These are phyloP conservation scores for Tolypocladium inflatum DNA, from an alignment of 2,329 filamentous ascomycete genomes.

Conservation along the genomic window DNA sequence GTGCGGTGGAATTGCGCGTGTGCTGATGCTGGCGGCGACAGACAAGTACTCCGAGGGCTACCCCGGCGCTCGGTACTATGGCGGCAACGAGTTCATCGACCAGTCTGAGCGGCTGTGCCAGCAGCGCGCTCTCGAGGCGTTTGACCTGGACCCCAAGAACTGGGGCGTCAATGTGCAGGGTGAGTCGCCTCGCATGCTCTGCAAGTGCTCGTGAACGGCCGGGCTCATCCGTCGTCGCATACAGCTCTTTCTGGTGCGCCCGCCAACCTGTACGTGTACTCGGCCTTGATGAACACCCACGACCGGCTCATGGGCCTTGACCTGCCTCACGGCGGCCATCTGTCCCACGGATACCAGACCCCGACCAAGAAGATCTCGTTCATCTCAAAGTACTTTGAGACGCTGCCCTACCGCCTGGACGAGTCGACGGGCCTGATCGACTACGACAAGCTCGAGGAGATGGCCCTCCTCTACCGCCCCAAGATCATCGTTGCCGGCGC, in stretches of 20 bases:
- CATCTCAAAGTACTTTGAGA: constrained; percentile 98
- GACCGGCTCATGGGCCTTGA: constrained; percentile 96
- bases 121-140: constrained; percentile 78
- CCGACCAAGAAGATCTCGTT: constrained; percentile 94
- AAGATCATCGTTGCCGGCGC: constrained; percentile 94
- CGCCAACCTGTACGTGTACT: constrained; percentile 88
- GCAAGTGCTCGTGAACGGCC: neutral
- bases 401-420: constrained; percentile 86
- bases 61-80: constrained; percentile 91
- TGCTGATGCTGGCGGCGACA: constrained; percentile 28
- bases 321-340: constrained; percentile 88
- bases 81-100: constrained; percentile 94
- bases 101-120: constrained; percentile 84
- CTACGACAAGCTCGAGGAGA: constrained; percentile 82
- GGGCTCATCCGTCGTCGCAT: neutral
- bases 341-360: constrained; percentile 96
- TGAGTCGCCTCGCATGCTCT: constrained; percentile 30
- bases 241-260: constrained; percentile 66
- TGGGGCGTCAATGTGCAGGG: constrained; percentile 97
- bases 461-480: constrained; percentile 81
- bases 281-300: constrained; percentile 82
- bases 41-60: constrained; percentile 99
- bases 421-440: constrained; percentile 89
- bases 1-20: constrained; percentile 1
- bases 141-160: constrained; percentile 70